Conservation (phyloP, 2,329 filamentous ascomycete species). For the Monosporascus sp. region DNA sequence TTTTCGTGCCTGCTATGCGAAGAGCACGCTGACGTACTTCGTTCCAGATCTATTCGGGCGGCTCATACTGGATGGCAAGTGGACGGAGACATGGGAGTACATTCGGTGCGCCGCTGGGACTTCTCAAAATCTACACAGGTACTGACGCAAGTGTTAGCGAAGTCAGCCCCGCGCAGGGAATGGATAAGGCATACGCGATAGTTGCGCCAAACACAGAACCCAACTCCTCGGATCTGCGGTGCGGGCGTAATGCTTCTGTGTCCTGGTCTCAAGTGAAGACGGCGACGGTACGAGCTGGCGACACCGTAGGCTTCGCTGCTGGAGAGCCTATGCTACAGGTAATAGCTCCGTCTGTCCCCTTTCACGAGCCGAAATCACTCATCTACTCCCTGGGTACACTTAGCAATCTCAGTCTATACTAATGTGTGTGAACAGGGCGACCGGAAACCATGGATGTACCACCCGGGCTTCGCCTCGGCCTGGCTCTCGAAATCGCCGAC, state of each 20-base stretch:
- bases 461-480: background rate
- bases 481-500: background rate
- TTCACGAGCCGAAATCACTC: too few relatives aligned
- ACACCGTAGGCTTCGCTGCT: background rate
- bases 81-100: background rate
- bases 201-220: background rate
- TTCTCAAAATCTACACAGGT: background rate
- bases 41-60: background rate
- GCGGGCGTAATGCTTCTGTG: background rate
- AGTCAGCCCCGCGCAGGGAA: background rate
- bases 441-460: background rate
- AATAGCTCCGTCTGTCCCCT: background rate
- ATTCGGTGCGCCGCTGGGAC: background rate
- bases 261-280: background rate
- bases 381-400: too few relatives aligned
- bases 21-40: background rate
- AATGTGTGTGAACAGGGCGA: background rate
- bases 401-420: too few relatives aligned
- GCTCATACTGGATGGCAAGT: background rate
- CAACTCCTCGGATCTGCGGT: background rate
- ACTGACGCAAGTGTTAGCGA: background rate
- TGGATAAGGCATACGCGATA: background rate
- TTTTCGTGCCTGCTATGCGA: background rate
- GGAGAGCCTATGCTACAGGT: background rate
- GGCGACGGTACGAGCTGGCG: background rate